A percentile compares a stretch with the other conserved stretches of the same genome.
phyloP scores from a whole-genome alignment of 345 rosid species.

The Linum usitatissimum region DNA sequence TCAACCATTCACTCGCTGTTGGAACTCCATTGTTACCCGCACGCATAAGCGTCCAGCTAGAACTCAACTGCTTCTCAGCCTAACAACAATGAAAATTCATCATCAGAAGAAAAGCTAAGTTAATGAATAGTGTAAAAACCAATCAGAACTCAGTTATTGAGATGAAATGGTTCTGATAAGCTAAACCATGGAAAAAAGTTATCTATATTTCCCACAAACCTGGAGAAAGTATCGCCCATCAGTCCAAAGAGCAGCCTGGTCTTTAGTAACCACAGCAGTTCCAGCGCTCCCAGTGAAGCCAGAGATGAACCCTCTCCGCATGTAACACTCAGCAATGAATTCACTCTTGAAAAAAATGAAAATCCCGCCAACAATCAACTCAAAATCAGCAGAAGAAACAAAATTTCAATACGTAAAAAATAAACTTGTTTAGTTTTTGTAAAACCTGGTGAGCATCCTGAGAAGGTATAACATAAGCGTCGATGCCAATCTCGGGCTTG shows the following conservation, averaged over 20 bases:
- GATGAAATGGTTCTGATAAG: no score
- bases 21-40: conserved; percentile 90
- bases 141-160: no score
- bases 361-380: neutral
- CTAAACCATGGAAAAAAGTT: no score
- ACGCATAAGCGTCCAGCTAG: conserved; percentile 92
- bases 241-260: conserved; percentile 93
- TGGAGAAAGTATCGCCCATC: conserved; percentile 98
- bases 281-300: conserved; percentile 96
- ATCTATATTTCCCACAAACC: conserved; percentile 31
- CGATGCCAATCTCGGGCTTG: conserved; percentile 63
- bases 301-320: conserved; percentile 69
- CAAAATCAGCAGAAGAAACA: neutral
- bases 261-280: conserved; percentile 77
- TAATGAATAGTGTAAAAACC: no score
- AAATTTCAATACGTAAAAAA: neutral
- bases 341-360: conserved; percentile 49
- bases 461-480: conserved; percentile 91
- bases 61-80: conserved; percentile 80
- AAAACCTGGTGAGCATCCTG: conserved; percentile 94
- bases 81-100: conserved; percentile 14
- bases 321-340: conserved; percentile 89
- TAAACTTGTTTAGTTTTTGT: neutral
- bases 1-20: conserved; percentile 77
- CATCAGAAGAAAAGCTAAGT: no score